Evolutionary conservation across 2,329 filamentous ascomycete species (phyloP).

Genomic region (Nectriaceae sp.): DNA sequence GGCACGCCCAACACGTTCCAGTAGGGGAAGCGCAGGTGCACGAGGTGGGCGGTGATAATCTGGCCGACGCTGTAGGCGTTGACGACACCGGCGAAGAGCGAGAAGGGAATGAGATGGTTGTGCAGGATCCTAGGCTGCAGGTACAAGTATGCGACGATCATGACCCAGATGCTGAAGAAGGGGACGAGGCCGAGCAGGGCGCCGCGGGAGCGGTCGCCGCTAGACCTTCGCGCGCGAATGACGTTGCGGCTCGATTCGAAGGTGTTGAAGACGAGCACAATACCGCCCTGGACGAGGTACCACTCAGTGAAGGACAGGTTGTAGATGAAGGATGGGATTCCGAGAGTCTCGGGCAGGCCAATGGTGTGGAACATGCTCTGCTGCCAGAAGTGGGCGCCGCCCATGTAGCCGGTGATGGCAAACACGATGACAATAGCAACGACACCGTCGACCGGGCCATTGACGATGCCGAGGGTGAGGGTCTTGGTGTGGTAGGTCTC

Average conservation of each 20-base stretch:
- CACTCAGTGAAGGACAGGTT: conserved; percentile 85
- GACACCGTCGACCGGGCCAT: conserved; percentile 93
- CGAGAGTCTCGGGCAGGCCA: conserved; percentile 63
- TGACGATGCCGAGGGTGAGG: conserved; percentile 86
- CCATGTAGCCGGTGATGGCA: conserved; percentile 78
- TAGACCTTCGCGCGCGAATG: conserved; percentile 74
- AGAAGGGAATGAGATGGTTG: conserved; percentile 84
- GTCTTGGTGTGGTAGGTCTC: conserved; percentile 99
- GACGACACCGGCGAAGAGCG: conserved; percentile 82
- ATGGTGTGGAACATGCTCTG: conserved; percentile 74
- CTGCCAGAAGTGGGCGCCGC: conserved; percentile 92
- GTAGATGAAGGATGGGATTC: conserved; percentile 73
- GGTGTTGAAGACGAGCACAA: conserved; percentile 86
- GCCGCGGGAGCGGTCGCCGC: conserved; percentile 70
- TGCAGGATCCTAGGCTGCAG: conserved; percentile 83
- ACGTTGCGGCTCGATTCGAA: conserved; percentile 80
- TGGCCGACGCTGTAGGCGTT: conserved; percentile 95
- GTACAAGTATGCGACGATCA: conserved; percentile 77
- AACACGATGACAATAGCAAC: conserved; percentile 82
- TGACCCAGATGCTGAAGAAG: conserved; percentile 74
- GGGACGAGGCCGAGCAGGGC: conserved; percentile 83
- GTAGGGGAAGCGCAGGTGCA: conserved; percentile 86
- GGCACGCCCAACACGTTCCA: conserved; percentile 83
- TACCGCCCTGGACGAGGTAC: conserved; percentile 83
- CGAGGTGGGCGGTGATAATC: conserved; percentile 93